Conservation (phyloP, 2,329 filamentous ascomycete genomes). For the Cladobotryum protrusum region DNA sequence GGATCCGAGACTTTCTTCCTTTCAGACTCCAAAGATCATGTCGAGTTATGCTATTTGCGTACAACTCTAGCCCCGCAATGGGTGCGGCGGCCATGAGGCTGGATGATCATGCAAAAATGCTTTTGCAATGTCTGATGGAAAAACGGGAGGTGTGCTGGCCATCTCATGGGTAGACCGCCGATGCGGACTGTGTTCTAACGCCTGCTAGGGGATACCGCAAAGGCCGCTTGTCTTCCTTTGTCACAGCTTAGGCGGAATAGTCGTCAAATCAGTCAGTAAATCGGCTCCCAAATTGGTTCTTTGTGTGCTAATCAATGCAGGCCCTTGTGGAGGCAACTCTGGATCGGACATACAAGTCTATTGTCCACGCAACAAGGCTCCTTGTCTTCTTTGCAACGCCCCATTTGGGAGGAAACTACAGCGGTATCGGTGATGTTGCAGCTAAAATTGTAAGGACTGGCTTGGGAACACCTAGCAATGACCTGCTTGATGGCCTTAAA, state of each 20-base stretch:
- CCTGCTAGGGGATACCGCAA: neutral
- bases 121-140: neutral
- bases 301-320: neutral
- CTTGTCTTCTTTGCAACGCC: conserved; percentile 11
- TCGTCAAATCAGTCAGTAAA: conserved; percentile 12
- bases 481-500: conserved; percentile 3
- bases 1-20: conserved; percentile 7
- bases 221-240: conserved; percentile 10
- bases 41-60: conserved; percentile 6
- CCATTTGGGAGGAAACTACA: conserved; percentile 5
- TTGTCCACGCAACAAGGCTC: neutral
- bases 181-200: neutral
- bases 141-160: conserved; percentile 2
- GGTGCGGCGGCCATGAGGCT: neutral
- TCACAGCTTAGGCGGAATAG: conserved; percentile 13
- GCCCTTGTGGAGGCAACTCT: conserved; percentile 9
- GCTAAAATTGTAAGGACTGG: conserved; percentile 2
- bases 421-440: neutral
- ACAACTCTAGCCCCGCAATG: conserved; percentile 9
- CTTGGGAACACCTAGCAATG: neutral
- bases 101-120: conserved; percentile 3
- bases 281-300: neutral
- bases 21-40: neutral
- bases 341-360: conserved; percentile 2
- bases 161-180: neutral